Conservation (phyloP, 2,329 filamentous ascomycete genomes). For the Reticulascus tulasneorum region DNA sequence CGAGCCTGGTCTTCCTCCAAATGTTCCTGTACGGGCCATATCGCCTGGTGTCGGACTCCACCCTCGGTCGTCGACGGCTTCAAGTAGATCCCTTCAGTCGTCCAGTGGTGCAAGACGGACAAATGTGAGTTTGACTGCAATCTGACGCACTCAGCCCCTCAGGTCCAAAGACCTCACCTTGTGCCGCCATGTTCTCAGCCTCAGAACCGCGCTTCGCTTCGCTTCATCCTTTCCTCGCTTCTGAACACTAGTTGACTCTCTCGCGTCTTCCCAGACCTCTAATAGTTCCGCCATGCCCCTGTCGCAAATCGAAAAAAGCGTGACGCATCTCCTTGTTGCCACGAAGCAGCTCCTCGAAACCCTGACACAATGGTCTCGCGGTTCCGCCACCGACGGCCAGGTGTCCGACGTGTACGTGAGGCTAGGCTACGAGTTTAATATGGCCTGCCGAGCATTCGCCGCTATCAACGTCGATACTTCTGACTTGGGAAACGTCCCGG, state of each 20-base stretch:
- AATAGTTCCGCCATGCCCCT: conserved; percentile 66
- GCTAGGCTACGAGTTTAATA: conserved; percentile 97
- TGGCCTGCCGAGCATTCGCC: conserved; percentile 93
- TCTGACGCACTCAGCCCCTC: background rate
- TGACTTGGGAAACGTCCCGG: conserved; percentile 92
- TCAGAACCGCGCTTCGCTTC: no score
- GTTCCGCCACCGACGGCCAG: conserved; percentile 85
- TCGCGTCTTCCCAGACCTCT: conserved; percentile 14
- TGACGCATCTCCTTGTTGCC: conserved; percentile 93
- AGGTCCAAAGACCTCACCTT: background rate
- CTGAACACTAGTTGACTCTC: conserved; percentile 3
- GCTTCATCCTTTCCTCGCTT: background rate
- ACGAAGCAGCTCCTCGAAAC: conserved; percentile 98
- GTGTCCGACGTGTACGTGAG: conserved; percentile 98
- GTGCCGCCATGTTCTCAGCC: no score
- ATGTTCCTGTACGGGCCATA: conserved; percentile 52
- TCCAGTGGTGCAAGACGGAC: conserved; percentile 41
- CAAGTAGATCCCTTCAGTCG: conserved; percentile 53
- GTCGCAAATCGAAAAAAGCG: conserved; percentile 98
- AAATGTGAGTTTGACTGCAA: conserved; percentile 48
- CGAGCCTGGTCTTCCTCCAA: conserved; percentile 55
- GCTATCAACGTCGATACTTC: conserved; percentile 94
- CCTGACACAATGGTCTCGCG: conserved; percentile 94
- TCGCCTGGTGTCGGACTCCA: conserved; percentile 57
- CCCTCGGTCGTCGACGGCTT: conserved; percentile 62